A percentile compares a stretch with the other conserved stretches of the same genome.
These are phyloP conservation scores for Sparassis latifolia DNA, from an alignment of 1,284 basidiomycete species.

Conservation along the genomic window DNA sequence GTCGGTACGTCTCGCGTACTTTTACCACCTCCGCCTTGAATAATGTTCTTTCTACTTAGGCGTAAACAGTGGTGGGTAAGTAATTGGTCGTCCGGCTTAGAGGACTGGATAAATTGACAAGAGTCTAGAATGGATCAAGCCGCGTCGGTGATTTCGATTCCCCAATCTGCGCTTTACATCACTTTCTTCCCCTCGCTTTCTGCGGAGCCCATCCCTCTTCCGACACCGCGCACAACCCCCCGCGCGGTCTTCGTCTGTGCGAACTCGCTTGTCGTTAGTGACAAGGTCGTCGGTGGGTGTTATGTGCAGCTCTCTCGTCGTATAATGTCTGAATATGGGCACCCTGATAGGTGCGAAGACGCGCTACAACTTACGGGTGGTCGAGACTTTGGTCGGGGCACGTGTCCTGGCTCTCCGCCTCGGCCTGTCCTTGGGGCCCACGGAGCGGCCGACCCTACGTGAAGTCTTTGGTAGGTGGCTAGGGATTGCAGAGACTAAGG, in stretches of 20 bases:
- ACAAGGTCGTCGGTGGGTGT: conserved; percentile 54
- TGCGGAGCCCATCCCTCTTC: conserved; percentile 58
- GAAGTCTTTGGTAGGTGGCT: conserved; percentile 46
- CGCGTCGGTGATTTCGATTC: conserved; percentile 68
- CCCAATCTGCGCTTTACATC: conserved; percentile 70
- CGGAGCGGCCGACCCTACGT: conserved; percentile 36
- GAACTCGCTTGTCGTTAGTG: conserved; percentile 80
- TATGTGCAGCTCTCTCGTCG: background rate
- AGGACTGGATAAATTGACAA: background rate
- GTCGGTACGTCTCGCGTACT: conserved; percentile 58
- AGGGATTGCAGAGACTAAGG: conserved; percentile 37
- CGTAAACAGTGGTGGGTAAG: conserved; percentile 72
- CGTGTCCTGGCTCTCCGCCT: conserved; percentile 61
- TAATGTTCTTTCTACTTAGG: too few species aligned
- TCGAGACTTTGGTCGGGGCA: conserved; percentile 78
- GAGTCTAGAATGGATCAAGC: conserved; percentile 72
- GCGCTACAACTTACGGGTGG: conserved; percentile 82
- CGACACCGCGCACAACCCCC: conserved; percentile 34
- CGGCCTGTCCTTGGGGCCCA: conserved; percentile 33
- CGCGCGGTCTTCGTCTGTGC: conserved; percentile 71
- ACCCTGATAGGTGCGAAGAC: conserved; percentile 48
- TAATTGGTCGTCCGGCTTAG: conserved; percentile 1
- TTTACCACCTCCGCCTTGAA: too few species aligned
- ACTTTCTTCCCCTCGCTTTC: conserved; percentile 74
- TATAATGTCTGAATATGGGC: background rate